phyloP scores from a whole-genome alignment of 345 rosid genomes.

The Litchi chinensis region DNA sequence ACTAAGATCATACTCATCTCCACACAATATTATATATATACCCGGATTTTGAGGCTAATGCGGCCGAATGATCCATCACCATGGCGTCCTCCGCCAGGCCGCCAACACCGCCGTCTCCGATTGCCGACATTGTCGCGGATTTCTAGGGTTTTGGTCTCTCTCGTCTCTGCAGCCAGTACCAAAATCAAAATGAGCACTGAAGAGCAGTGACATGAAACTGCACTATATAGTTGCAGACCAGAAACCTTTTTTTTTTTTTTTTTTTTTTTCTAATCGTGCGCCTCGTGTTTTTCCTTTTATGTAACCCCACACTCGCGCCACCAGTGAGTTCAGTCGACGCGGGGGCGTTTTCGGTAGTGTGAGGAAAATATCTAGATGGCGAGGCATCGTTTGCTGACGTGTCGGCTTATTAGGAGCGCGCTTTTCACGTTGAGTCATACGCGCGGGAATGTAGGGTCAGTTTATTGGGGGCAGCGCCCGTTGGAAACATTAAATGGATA shows the following conservation, averaged over 20 bases:
- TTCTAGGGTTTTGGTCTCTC: conserved; percentile 11
- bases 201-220: conserved; percentile 13
- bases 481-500: neutral
- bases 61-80: neutral
- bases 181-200: neutral
- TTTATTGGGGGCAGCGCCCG: neutral
- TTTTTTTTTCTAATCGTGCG: conserved; percentile 7
- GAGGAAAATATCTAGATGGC: neutral
- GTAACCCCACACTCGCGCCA: neutral
- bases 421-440: neutral
- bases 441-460: neutral
- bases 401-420: neutral
- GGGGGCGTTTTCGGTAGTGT: conserved; percentile 7
- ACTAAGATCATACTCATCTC: neutral
- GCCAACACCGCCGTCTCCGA: neutral
- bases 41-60: neutral
- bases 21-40: neutral
- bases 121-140: conserved; percentile 15
- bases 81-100: neutral
- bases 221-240: neutral
- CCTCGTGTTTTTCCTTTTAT: neutral
- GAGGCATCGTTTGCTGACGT: neutral
- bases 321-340: neutral
- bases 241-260: neutral
- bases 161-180: neutral